A percentile compares a stretch with the other conserved stretches of the same genome.
phyloP scores from a whole-genome alignment of 106 monocot genomes.

The Apostasia shenzhenica region DNA sequence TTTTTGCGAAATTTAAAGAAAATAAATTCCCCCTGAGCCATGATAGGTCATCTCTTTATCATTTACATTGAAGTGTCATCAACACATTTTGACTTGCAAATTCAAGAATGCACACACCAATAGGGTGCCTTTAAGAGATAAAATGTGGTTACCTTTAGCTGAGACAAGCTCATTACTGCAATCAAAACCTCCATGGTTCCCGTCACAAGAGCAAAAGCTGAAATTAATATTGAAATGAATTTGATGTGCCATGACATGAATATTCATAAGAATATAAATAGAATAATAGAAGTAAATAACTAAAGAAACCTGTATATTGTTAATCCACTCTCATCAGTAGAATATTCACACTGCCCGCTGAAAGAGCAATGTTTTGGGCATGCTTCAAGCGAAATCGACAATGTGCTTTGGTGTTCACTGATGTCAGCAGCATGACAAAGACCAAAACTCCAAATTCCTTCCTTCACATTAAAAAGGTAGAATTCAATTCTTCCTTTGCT shows the following conservation, averaged over 20 bases:
- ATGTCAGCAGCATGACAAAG: conserved; percentile 38
- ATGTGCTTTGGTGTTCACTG: conserved; percentile 23
- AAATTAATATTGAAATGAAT: conserved; percentile 4
- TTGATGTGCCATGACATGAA: neutral
- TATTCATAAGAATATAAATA: conserved; percentile 1
- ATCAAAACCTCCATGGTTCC: conserved; percentile 92
- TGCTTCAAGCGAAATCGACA: conserved; percentile 64
- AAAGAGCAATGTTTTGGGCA: conserved; percentile 65
- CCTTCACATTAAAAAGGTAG: conserved; percentile 68
- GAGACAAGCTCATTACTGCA: conserved; percentile 75
- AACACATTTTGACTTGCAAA: too few species aligned
- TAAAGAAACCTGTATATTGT: conserved; percentile 56
- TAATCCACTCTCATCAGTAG: conserved; percentile 65
- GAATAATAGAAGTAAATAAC: neutral
- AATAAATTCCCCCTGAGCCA: too few species aligned
- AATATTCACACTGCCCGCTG: conserved; percentile 52
- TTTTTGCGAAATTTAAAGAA: too few species aligned
- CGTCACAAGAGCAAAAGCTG: conserved; percentile 80
- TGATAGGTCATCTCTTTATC: too few species aligned
- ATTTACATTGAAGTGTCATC: too few species aligned
- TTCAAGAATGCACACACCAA: too few species aligned
- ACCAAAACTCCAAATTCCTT: conserved; percentile 82
- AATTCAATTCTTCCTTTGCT: conserved; percentile 43
- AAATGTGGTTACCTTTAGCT: conserved; percentile 40
- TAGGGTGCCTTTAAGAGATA: neutral